Evolutionary conservation across 345 rosid species (phyloP).

Genomic region (Rhizophora mangle): DNA sequence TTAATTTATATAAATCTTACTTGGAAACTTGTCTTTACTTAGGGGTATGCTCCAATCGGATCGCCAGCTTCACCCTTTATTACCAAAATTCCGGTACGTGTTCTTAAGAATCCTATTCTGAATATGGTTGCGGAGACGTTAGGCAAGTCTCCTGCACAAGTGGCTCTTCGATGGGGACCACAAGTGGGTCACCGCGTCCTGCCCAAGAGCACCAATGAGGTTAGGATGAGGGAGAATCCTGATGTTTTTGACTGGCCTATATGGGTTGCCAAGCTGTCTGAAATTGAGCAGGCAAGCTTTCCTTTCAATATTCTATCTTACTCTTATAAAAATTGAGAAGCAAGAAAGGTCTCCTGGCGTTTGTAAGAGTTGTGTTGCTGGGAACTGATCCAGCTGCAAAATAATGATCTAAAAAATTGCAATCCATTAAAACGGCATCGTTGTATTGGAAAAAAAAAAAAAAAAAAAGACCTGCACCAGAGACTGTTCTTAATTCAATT

Average conservation of each 20-base stretch:
- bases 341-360: too few relatives aligned
- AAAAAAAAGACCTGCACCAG: too few relatives aligned
- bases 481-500: too few relatives aligned
- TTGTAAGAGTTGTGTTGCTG: too few relatives aligned
- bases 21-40: background rate
- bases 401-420: too few relatives aligned
- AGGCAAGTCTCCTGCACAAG: constrained; percentile 49
- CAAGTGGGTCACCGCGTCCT: constrained; percentile 51
- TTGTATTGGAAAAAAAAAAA: too few relatives aligned
- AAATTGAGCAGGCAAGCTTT: constrained; percentile 52
- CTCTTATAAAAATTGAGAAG: too few relatives aligned
- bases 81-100: constrained; percentile 23
- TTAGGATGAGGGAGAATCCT: constrained; percentile 39
- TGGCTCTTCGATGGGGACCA: constrained; percentile 53
- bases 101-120: constrained; percentile 36
- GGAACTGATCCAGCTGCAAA: too few relatives aligned
- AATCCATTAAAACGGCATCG: too few relatives aligned
- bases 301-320: background rate
- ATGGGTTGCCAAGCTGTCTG: constrained; percentile 12
- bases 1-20: background rate
- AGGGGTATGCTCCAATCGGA: constrained; percentile 60
- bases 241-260: background rate
- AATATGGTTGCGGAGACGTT: constrained; percentile 41
- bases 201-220: constrained; percentile 46
- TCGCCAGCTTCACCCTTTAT: constrained; percentile 26